Evolutionary conservation across 2,329 filamentous ascomycete species (phyloP).

Genomic region (Epichloe festucae): DNA sequence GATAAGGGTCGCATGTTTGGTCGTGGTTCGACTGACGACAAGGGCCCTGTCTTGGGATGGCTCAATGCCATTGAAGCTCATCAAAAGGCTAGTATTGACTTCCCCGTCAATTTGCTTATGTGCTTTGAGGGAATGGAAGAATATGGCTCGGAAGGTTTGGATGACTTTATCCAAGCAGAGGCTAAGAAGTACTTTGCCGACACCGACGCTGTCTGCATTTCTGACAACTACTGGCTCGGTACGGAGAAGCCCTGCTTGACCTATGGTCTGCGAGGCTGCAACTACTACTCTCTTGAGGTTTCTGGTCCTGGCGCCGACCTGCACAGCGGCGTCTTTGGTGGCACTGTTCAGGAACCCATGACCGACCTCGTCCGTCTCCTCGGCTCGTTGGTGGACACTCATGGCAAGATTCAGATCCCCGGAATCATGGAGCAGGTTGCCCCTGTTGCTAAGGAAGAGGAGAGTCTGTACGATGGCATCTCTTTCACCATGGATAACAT

Average conservation of each 20-base stretch:
- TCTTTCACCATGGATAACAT: constrained; percentile 94
- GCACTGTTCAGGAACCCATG: constrained; percentile 96
- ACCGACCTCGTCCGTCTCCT: constrained; percentile 81
- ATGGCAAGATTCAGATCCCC: constrained; percentile 90
- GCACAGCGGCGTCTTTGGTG: constrained; percentile 94
- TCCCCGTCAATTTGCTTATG: constrained; percentile 96
- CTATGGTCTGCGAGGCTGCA: constrained; percentile 92
- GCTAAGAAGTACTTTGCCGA: constrained; percentile 92
- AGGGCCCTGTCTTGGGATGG: constrained; percentile 95
- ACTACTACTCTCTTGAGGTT: constrained; percentile 90
- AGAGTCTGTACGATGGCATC: constrained; percentile 76
- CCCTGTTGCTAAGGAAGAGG: constrained; percentile 74
- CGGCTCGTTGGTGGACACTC: constrained; percentile 69
- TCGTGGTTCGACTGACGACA: constrained; percentile 91
- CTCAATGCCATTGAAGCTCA: constrained; percentile 96
- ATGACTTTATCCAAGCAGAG: constrained; percentile 86
- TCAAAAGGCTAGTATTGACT: constrained; percentile 84
- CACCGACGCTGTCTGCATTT: constrained; percentile 92
- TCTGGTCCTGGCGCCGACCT: constrained; percentile 86
- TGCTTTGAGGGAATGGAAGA: constrained; percentile 99
- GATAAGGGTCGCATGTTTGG: constrained; percentile 93
- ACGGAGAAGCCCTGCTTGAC: constrained; percentile 98
- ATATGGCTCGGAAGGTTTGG: constrained; percentile 90
- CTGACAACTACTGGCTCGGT: constrained; percentile 99
- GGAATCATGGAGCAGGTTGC: constrained; percentile 90